phyloP scores from a whole-genome alignment of 345 rosid species.

The Brassica nigra region DNA sequence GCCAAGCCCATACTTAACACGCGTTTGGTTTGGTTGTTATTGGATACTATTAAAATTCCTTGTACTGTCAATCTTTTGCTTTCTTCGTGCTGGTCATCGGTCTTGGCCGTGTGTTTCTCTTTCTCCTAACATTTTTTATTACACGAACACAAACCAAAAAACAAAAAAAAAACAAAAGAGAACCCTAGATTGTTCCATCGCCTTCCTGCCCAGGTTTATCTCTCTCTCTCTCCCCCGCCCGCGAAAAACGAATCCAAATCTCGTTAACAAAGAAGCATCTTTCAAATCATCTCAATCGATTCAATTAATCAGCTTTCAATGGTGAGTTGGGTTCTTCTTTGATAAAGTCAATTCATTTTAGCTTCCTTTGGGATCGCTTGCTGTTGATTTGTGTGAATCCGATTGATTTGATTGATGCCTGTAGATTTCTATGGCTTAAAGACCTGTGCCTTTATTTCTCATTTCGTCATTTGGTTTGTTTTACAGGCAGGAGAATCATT shows the following conservation, averaged over 20 bases:
- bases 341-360: not conserved
- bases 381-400: not conserved
- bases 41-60: not conserved
- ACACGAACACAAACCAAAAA: conserved; percentile 21
- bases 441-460: not conserved
- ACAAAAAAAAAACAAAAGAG: not conserved
- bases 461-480: not conserved
- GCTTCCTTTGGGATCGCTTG: not conserved
- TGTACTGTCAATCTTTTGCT: conserved; percentile 29
- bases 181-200: conserved; percentile 36
- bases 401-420: conserved; percentile 7
- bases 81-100: conserved; percentile 9
- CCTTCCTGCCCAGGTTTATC: conserved; percentile 1
- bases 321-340: conserved; percentile 23
- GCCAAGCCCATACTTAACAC: not conserved
- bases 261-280: not conserved
- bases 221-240: not conserved
- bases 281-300: not conserved
- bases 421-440: not conserved
- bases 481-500: conserved; percentile 68
- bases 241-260: not conserved
- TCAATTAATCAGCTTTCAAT: conserved; percentile 20
- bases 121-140: not conserved
- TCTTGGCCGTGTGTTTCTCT: not conserved
- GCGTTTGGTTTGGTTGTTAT: not conserved